Evolutionary conservation across 1,284 basidiomycete genomes (phyloP).

Genomic region (Fomitopsis pinicola): DNA sequence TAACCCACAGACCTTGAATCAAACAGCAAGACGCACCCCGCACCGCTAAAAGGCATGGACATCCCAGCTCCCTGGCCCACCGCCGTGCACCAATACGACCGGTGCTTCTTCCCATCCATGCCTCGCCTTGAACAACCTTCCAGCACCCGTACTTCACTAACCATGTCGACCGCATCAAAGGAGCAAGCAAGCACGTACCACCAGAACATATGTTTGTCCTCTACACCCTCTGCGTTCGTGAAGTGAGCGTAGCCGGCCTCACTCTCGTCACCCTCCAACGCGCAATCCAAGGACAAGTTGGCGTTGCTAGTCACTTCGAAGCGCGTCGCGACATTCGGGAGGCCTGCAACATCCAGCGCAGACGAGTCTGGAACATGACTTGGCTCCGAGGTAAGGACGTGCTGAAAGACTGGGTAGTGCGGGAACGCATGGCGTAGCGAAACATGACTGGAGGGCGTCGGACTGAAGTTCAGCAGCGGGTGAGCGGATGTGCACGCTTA

Average conservation of each 20-base stretch:
- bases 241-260: conserved; percentile 4
- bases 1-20: not conserved
- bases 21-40: not conserved
- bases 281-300: not conserved
- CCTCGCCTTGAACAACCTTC: conserved; percentile 4
- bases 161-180: not conserved
- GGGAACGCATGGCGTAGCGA: not conserved
- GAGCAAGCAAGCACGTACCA: not conserved
- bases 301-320: not conserved
- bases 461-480: too few relatives aligned
- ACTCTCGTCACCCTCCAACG: not conserved
- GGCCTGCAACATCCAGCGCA: not conserved
- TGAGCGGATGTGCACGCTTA: too few relatives aligned
- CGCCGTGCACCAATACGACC: conserved; percentile 1
- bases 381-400: not conserved
- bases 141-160: not conserved
- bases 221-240: conserved; percentile 3
- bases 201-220: conserved; percentile 8
- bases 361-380: not conserved
- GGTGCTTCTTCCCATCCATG: conserved; percentile 1
- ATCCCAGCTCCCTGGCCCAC: conserved; percentile 4
- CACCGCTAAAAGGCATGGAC: conserved; percentile 7
- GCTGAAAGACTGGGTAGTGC: not conserved
- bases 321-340: conserved; percentile 3
- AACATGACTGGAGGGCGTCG: too few relatives aligned